These are phyloP conservation scores for Claviceps sp. DNA, from an alignment of 2,329 filamentous ascomycete genomes.

Conservation along the genomic window DNA sequence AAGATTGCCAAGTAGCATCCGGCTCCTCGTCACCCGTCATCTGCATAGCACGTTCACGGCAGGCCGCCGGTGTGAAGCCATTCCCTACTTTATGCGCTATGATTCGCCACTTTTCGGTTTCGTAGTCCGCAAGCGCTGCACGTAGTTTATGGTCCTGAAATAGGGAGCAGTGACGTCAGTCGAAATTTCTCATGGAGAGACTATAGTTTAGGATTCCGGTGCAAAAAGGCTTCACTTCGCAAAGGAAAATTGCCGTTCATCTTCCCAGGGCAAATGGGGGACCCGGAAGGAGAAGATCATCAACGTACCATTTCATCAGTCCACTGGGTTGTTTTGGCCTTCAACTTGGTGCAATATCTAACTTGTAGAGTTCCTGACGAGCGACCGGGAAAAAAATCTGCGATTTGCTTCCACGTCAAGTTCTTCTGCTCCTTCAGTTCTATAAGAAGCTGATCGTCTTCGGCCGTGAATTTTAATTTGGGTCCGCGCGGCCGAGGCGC, in stretches of 20 bases:
- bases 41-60: conserved; percentile 65
- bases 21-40: conserved; percentile 34
- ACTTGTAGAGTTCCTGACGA: conserved; percentile 87
- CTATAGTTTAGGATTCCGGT: no score
- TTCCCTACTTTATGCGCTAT: conserved; percentile 82
- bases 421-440: conserved; percentile 91
- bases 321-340: conserved; percentile 88
- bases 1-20: conserved; percentile 39
- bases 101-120: conserved; percentile 86
- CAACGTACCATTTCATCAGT: conserved; percentile 74
- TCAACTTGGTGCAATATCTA: conserved; percentile 87
- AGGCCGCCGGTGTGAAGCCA: conserved; percentile 77
- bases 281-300: no score
- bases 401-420: conserved; percentile 94
- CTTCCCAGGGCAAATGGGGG: no score
- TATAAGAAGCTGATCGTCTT: conserved; percentile 78
- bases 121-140: conserved; percentile 68
- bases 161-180: background rate
- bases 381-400: conserved; percentile 85
- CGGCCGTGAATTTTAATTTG: conserved; percentile 86
- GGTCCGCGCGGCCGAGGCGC: conserved; percentile 71
- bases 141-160: conserved; percentile 62
- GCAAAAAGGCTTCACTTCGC: background rate
- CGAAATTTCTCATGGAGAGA: background rate
- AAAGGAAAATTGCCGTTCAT: background rate